A percentile compares a stretch with the other conserved stretches of the same genome.
Evolutionary conservation across 257 asterid species (phyloP).

Genomic region (Misopates orontium): DNA sequence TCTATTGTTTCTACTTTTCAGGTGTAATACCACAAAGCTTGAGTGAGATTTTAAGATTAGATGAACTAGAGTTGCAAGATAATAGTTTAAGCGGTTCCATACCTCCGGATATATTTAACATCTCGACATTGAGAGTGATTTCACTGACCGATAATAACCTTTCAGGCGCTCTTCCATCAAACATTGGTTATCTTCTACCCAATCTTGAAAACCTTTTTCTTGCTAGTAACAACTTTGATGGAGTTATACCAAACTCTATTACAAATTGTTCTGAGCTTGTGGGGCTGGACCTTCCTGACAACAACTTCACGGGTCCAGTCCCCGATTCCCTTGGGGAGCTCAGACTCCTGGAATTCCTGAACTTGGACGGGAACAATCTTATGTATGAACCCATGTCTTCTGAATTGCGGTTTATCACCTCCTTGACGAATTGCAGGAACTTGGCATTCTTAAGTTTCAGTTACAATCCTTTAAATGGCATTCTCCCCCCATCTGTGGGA

Average conservation of each 20-base stretch:
- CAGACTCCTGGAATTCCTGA: not conserved
- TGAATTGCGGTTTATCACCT: constrained; percentile 12
- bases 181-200: not conserved
- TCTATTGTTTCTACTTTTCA: too few species aligned
- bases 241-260: not conserved
- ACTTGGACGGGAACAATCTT: not conserved
- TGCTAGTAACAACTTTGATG: not conserved
- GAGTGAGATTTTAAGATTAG: too few species aligned
- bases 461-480: not conserved
- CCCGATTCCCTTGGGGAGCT: not conserved
- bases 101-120: constrained; percentile 9
- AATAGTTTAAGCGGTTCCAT: not conserved
- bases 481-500: not conserved
- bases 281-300: not conserved
- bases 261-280: not conserved
- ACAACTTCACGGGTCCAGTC: not conserved
- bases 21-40: too few species aligned
- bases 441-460: not conserved
- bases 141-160: not conserved
- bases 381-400: too few species aligned
- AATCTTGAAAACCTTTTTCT: not conserved
- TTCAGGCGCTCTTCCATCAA: constrained; percentile 6
- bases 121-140: not conserved
- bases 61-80: too few species aligned
- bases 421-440: constrained; percentile 25